phyloP scores from a whole-genome alignment of 768 basidiomycete species.

The Leccinum ochraceum region DNA sequence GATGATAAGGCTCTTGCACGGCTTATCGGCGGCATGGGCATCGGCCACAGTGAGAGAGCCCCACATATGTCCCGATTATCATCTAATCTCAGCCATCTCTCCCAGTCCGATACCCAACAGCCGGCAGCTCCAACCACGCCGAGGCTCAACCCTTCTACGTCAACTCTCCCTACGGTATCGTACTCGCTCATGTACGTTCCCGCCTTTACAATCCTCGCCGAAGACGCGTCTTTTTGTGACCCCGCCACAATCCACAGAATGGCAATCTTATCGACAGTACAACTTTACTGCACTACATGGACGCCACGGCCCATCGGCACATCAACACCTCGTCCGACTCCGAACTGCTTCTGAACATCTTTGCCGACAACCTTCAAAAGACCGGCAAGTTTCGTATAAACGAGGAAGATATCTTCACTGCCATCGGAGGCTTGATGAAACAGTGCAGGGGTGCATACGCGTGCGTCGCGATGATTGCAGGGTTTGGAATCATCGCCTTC shows the following conservation, averaged over 20 bases:
- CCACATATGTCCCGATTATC: background rate
- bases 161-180: conserved; percentile 99
- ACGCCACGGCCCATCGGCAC: conserved; percentile 94
- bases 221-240: conserved; percentile 5
- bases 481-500: conserved; percentile 97
- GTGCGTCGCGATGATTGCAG: conserved; percentile 98
- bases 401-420: conserved; percentile 98
- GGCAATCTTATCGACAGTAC: conserved; percentile 96
- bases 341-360: conserved; percentile 94
- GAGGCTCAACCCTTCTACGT: conserved; percentile 99
- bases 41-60: conserved; percentile 79
- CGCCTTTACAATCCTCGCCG: background rate
- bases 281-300: conserved; percentile 88
- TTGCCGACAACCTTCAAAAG: conserved; percentile 96
- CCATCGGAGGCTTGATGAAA: conserved; percentile 85
- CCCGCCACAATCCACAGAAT: conserved; percentile 57
- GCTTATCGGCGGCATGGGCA: conserved; percentile 92
- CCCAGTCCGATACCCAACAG: conserved; percentile 95
- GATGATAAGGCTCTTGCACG: conserved; percentile 75
- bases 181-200: conserved; percentile 87
- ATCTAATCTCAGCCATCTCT: conserved; percentile 13
- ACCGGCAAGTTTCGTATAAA: conserved; percentile 99
- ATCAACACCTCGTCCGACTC: conserved; percentile 99
- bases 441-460: conserved; percentile 94
- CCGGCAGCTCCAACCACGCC: conserved; percentile 93